Conservation (phyloP, 2,329 filamentous ascomycete species). For the Alternaria gaisen region DNA sequence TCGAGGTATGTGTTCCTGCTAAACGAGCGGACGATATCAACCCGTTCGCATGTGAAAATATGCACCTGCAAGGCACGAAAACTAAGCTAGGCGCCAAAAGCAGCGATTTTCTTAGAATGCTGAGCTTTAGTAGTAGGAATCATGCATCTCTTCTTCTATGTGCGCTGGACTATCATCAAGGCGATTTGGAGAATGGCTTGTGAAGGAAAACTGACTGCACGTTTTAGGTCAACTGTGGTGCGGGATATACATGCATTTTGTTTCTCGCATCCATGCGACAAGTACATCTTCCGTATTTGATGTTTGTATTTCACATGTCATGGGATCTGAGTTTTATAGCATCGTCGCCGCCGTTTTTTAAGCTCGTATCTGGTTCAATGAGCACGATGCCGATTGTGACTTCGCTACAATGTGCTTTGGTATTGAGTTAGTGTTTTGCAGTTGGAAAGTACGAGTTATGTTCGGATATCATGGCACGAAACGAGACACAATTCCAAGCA, state of each 20-base stretch:
- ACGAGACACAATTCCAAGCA: neutral
- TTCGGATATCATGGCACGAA: neutral
- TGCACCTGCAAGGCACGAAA: neutral
- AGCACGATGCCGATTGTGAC: neutral
- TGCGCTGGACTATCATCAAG: neutral
- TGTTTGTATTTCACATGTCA: too few relatives aligned
- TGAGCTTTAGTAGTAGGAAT: neutral
- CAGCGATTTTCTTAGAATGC: neutral
- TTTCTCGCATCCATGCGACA: too few relatives aligned
- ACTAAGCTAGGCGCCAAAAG: neutral
- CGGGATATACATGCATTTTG: too few relatives aligned
- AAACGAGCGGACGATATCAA: neutral
- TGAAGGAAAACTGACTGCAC: neutral
- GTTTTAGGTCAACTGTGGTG: too few relatives aligned
- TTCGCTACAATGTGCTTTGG: neutral
- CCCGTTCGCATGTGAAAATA: neutral
- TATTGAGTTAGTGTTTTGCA: neutral
- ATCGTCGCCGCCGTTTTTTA: too few relatives aligned
- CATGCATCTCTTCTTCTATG: neutral
- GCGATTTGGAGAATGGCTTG: too few relatives aligned
- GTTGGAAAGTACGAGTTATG: neutral
- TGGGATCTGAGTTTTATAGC: too few relatives aligned
- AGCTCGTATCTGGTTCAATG: neutral
- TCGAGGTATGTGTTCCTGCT: neutral
- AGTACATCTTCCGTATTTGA: too few relatives aligned